Evolutionary conservation across 2,329 filamentous ascomycete species (phyloP), one percentile per base, ranked within the genome.

Genomic region (Trichoderma breve): DNA sequence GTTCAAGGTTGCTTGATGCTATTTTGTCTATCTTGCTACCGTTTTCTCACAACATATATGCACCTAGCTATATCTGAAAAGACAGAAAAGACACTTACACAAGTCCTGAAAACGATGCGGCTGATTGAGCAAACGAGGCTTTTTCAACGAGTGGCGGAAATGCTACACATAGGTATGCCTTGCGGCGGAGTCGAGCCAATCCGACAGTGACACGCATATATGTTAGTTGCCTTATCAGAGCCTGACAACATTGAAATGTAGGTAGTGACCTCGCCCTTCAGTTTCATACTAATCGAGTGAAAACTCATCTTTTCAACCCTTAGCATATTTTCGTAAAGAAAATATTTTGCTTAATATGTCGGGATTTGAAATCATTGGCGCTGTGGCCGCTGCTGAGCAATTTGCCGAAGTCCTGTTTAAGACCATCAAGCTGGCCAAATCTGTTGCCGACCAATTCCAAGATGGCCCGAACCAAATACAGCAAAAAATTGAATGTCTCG

Each of bases 81-180:
- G 26, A 26, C 26, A 26, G 26, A 26, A 1, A 39, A 3, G 14
- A 1, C 36, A 3, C 6, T 0, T 18, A 0, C 6, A 39, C 36
- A 3, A 39, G 1, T 1, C 14, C 6, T 6, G 6, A 1, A 1
- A 39, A 6, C 36, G 0, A 2, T 1, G 6, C 36, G 15, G 36
- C 15, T 1, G 3, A 39, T 39, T 39, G 36, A 3, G 6, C 36
- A 39, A 39, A 39, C 3, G 34, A 34, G 11, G 2, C 11, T 34
- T 34, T 34, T 14, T 6, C 34, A 15, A 36, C 12, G 5, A 15
- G 12, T 6, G 4, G 12, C 12, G 14, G 14, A 36, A 36, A 15
- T 11, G 34, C 6, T 14, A 34, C 12, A 36, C 34, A 39, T n/a
- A 28, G 1, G 39, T 47, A 55, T 6, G 14, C 9, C 21, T 55